Conservation (phyloP, 495 filamentous ascomycete species). For the Opeltia flavorubescens region DNA sequence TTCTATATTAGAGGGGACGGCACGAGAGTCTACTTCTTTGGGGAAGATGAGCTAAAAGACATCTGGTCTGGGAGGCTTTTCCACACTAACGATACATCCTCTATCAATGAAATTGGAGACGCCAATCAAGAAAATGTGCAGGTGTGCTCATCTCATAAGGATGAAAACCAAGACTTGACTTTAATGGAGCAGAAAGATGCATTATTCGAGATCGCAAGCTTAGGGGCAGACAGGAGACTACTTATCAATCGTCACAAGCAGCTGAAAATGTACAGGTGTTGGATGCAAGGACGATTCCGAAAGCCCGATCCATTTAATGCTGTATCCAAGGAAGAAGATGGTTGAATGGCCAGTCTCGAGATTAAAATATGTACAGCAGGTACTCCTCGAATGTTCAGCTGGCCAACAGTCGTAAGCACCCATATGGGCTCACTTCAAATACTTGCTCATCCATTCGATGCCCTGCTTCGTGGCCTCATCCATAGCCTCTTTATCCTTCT, state of each 20-base stretch:
- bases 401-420: neutral
- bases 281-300: constrained; percentile 83
- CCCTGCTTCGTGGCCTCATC: constrained; percentile 29
- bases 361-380: neutral
- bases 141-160: too few relatives aligned
- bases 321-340: neutral
- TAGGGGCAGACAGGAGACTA: constrained; percentile 74
- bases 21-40: constrained; percentile 95
- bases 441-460: constrained; percentile 28
- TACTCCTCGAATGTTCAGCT: neutral
- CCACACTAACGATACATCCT: too few relatives aligned
- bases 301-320: constrained; percentile 34
- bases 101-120: neutral
- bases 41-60: constrained; percentile 59
- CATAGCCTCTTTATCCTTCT: constrained; percentile 32
- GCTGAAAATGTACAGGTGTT: constrained; percentile 94
- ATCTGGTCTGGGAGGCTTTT: constrained; percentile 46
- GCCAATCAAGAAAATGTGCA: constrained; percentile 9
- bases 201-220: constrained; percentile 53
- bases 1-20: constrained; percentile 95
- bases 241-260: constrained; percentile 81
- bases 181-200: constrained; percentile 7
- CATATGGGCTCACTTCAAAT: constrained; percentile 12
- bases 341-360: neutral
- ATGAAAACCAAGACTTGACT: neutral